Conservation (phyloP, 2,329 filamentous ascomycete species). For the Penicillium sp. region DNA sequence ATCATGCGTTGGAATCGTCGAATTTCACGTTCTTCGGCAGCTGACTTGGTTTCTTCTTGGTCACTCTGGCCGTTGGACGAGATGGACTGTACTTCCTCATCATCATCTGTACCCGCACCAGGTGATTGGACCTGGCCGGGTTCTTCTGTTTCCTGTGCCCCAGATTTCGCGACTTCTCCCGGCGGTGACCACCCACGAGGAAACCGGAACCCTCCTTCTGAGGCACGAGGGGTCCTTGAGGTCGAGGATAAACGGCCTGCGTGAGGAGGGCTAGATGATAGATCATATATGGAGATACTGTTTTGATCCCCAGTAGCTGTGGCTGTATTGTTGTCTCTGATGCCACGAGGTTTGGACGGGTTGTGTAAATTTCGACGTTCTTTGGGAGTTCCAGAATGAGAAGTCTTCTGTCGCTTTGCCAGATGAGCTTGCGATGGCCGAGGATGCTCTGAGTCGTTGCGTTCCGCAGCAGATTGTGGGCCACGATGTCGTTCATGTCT, state of each 20-base stretch:
- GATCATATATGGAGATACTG: slow-evolving; percentile 29
- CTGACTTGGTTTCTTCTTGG: slow-evolving; percentile 20
- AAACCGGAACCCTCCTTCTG: slow-evolving; percentile 35
- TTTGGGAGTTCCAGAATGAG: slow-evolving; percentile 17
- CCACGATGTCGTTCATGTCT: slow-evolving; percentile 10
- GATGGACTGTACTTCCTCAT: slow-evolving; percentile 20
- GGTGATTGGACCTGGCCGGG: slow-evolving; percentile 13
- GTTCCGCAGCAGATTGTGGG: not conserved
- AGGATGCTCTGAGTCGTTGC: not conserved
- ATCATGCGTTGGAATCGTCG: slow-evolving; percentile 41
- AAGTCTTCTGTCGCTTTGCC: slow-evolving; percentile 39
- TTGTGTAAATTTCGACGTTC: slow-evolving; percentile 8
- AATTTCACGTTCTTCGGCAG: slow-evolving; percentile 29
- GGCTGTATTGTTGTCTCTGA: slow-evolving; percentile 26
- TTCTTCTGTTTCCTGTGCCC: slow-evolving; percentile 19
- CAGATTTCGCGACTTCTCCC: slow-evolving; percentile 21
- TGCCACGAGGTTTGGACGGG: slow-evolving; percentile 21
- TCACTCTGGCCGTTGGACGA: slow-evolving; percentile 19
- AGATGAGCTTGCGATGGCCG: slow-evolving; percentile 14
- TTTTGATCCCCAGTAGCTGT: slow-evolving; percentile 9
- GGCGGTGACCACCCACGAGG: slow-evolving; percentile 36
- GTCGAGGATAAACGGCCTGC: slow-evolving; percentile 35
- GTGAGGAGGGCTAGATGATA: slow-evolving; percentile 42
- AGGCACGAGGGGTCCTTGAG: slow-evolving; percentile 16
- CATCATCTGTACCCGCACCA: slow-evolving; percentile 14